Base-by-base conservation (phyloP, 768 basidiomycete species). In the Hericium rajendrae region DNA sequence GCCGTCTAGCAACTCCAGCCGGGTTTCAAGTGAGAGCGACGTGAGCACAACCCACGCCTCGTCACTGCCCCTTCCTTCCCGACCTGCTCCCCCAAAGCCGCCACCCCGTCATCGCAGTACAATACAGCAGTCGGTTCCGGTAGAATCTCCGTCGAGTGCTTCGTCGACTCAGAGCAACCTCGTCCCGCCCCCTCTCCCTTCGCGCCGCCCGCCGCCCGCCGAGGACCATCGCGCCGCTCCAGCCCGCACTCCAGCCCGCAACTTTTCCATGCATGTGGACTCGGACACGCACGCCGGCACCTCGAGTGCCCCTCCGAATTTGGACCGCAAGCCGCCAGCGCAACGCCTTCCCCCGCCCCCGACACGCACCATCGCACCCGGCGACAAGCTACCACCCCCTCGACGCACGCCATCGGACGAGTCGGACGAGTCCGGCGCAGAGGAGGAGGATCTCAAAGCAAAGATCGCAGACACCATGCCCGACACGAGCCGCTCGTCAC, bases 311-410 rank as follows among this genome's bases (percentile, higher is more conserved):
- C 39, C 60, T 4, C 53, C 62, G 16, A 55, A 51, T 5, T 40
- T 51, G 4, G 68, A 68, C 49, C 66, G 68, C 13, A 70, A 67
- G 57, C 48, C 58, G 6, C 67, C 65, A n/a, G 65, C 65, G 10
- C 32, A 0, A 32, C 41, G 54, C 20, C 77, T 84, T 22, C 86
- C 80, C 0, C 89, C 89, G 0, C 89, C 89, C 0, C 89, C 89
- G 0, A 86, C 83, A 0, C 85, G 89, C 5, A 84, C 74, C 0
- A 89, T 90, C 48, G 86, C 72, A 1, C 73, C 78, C 0, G 84
- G 86, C 0, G 85, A 84, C 62, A 88, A 82, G 62, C 75, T 89
- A 15, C 88, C 89, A 6, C 79, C 85, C 2, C 67, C 80, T 24
- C 78, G 84, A 26, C 77, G 76, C 75, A 0, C 74, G 76, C 53